Evolutionary conservation across 1,139 yeast species (phyloP).

Genomic region (Yamadazyma atmosphaerica): DNA sequence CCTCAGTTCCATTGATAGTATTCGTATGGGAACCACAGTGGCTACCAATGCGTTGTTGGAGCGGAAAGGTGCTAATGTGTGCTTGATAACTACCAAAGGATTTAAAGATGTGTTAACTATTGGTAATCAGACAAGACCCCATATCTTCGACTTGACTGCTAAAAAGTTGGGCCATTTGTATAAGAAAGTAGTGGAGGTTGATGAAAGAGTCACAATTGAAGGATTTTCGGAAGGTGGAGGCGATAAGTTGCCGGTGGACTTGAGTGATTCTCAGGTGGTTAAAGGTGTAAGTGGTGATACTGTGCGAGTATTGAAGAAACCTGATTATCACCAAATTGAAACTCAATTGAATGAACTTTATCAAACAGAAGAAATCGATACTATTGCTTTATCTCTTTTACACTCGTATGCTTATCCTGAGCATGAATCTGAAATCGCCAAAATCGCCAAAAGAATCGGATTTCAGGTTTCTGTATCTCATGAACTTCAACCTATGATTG

Average conservation of each 20-base stretch:
- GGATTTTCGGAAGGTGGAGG: constrained; percentile 46
- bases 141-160: constrained; percentile 40
- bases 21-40: constrained; percentile 42
- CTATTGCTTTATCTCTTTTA: constrained; percentile 40
- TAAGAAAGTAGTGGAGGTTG: constrained; percentile 34
- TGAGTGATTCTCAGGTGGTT: constrained; percentile 24
- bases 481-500: constrained; percentile 45
- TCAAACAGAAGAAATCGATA: constrained; percentile 26
- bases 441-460: constrained; percentile 37
- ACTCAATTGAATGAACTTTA: constrained; percentile 26
- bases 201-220: constrained; percentile 44
- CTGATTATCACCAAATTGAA: constrained; percentile 28
- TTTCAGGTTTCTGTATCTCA: constrained; percentile 43
- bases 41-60: constrained; percentile 45
- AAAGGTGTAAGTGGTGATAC: constrained; percentile 40
- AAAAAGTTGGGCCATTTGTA: constrained; percentile 38
- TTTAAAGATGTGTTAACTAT: constrained; percentile 47
- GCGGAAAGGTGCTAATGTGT: constrained; percentile 53
- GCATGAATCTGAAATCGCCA: constrained; percentile 38
- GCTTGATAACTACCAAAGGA: constrained; percentile 52
- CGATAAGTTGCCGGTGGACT: constrained; percentile 21
- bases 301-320: constrained; percentile 30
- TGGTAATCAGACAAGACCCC: constrained; percentile 43
- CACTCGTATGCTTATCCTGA: constrained; percentile 43
- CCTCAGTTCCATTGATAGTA: constrained; percentile 30